Evolutionary conservation across 441 rosid genomes (phyloP), one percentile per base, ranked within the genome.

Genomic region (Pelargonium australe): DNA sequence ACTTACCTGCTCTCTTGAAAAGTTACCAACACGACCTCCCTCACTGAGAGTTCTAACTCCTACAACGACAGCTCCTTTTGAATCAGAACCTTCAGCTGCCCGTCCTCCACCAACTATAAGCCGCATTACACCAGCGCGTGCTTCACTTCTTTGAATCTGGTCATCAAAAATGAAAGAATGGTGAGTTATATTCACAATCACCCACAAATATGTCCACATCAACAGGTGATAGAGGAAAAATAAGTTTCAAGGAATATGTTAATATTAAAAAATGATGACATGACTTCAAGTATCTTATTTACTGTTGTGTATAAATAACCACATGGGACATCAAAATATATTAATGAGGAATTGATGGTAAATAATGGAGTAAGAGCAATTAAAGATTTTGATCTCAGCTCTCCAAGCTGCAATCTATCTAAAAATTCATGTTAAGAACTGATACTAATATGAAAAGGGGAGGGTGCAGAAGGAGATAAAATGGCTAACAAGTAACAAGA

Each of bases 51-150:
- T 96, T 78, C 98, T 87, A 76, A 96, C 99, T 80, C 98, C 99
- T 41, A 91, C 97, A 72, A 91, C 86, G 72, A 93, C 96, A 67
- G 98, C 93, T 79, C 98, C 99, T 80, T 89, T 87, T 65, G 92
- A 81, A 63, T 89, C 89, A 8, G 84, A 80, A 78, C 79, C 83
- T 83, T 96, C 99, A 79, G 84, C 92, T 49, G 97, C 98, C 78
- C 97, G 88, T 16, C 99, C 99, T n/a, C 99, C 99, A 67, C 99
- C 97, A 84, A 93, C 99, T 77, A 96, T 86, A 64, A 96, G 97
- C 68, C 97, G 91, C 99, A 96, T 96, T 68, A 96, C 96, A 74
- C 99, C 99, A 63, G 89, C 92, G 65, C 88, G 86, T 63, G 97
- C 82, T 82, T 96, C 99, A 76, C 78, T 86, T 76, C 77, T 83